Evolutionary conservation across 2,329 filamentous ascomycete genomes (phyloP).

Genomic region (Beauveria sp.): DNA sequence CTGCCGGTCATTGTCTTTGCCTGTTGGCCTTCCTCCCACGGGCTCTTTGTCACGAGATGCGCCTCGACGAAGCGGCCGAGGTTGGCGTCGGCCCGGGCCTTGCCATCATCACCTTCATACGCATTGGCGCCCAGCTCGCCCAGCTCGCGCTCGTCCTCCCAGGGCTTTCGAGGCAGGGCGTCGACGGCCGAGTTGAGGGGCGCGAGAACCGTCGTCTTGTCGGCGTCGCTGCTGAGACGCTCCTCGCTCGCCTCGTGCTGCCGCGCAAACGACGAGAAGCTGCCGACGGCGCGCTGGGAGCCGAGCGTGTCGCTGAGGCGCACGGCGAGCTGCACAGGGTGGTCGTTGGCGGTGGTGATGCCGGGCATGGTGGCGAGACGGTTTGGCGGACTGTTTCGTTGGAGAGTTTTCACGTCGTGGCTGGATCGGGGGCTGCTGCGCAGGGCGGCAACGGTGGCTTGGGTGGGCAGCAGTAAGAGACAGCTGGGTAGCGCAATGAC

Average conservation of each 20-base stretch:
- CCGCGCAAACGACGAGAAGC: conserved; percentile 75
- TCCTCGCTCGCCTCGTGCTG: conserved; percentile 62
- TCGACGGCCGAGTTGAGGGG: conserved; percentile 79
- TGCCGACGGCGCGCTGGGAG: conserved; percentile 68
- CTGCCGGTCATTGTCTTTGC: conserved; percentile 54
- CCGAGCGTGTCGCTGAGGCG: conserved; percentile 81
- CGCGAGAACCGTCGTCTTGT: conserved; percentile 79
- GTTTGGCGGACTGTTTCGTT: neutral
- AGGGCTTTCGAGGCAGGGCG: conserved; percentile 73
- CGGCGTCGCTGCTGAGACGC: conserved; percentile 57
- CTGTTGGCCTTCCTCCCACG: conserved; percentile 65
- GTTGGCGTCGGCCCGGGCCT: conserved; percentile 70
- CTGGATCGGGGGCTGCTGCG: neutral
- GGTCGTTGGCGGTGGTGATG: conserved; percentile 14
- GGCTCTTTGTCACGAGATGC: conserved; percentile 68
- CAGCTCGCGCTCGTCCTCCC: conserved; percentile 74
- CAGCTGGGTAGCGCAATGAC: conserved; percentile 5
- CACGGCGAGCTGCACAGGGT: conserved; percentile 39
- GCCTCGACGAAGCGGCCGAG: conserved; percentile 75
- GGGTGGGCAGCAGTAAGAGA: conserved; percentile 1
- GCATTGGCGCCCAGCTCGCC: conserved; percentile 56
- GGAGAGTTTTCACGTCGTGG: neutral
- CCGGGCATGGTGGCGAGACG: conserved; percentile 9
- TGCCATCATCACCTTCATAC: conserved; percentile 68
- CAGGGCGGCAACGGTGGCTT: conserved; percentile 1